Percentiles rank a stretch among this genome's conserved stretches.
These are phyloP conservation scores for Lentinula novae-zelandiae DNA, from an alignment of 1,284 basidiomycete genomes.

Conservation along the genomic window DNA sequence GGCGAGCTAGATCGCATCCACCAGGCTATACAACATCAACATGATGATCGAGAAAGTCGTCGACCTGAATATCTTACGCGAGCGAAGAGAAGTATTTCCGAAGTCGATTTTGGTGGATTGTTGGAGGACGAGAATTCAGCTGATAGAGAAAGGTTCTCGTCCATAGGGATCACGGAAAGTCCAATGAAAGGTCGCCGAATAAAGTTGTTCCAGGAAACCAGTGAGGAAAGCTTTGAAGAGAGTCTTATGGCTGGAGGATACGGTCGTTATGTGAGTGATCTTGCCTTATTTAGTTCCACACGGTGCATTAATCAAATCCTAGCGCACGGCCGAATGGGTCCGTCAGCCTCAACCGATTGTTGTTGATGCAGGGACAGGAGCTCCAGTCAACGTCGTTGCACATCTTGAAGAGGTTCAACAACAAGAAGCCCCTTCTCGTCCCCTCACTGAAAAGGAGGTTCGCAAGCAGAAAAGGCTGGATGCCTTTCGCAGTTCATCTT, in stretches of 20 bases:
- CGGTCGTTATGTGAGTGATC: conserved; percentile 56
- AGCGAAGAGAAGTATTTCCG: conserved; percentile 40
- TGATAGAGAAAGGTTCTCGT: conserved; percentile 28
- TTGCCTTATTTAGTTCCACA: background rate
- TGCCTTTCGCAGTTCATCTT: conserved; percentile 42
- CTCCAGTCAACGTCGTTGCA: conserved; percentile 32
- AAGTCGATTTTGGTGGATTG: conserved; percentile 31
- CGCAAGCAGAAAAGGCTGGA: conserved; percentile 60
- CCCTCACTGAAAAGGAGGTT: conserved; percentile 55
- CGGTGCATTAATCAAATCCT: background rate
- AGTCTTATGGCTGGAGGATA: conserved; percentile 76
- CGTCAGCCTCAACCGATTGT: conserved; percentile 45
- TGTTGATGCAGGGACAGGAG: conserved; percentile 33
- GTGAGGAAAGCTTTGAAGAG: conserved; percentile 78
- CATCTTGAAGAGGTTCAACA: conserved; percentile 33
- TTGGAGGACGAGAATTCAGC: conserved; percentile 27
- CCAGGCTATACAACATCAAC: conserved; percentile 45
- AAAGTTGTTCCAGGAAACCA: conserved; percentile 73
- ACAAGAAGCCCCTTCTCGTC: conserved; percentile 23
- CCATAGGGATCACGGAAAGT: conserved; percentile 60
- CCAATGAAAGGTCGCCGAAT: conserved; percentile 66
- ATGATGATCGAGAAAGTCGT: conserved; percentile 53
- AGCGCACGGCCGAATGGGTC: conserved; percentile 53
- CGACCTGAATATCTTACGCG: conserved; percentile 69
- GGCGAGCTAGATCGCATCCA: conserved; percentile 61